These are phyloP conservation scores for Taphrina sp. DNA, from an alignment of 1,139 yeast genomes.

Conservation along the genomic window DNA sequence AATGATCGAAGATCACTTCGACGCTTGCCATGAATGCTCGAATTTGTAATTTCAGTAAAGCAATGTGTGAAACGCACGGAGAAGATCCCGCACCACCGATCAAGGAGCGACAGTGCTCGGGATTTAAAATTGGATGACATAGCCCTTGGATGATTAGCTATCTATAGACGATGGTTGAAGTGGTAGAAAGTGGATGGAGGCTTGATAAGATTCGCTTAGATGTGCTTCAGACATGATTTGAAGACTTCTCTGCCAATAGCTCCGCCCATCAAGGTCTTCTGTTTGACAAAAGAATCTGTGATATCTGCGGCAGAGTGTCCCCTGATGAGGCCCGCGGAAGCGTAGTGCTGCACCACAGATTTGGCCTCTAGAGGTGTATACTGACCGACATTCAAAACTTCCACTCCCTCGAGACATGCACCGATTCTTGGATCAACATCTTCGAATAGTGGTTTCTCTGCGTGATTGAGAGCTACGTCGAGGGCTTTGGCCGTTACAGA, in stretches of 20 bases:
- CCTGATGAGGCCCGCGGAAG: conserved; percentile 9
- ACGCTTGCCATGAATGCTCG: too few relatives aligned
- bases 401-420: not conserved
- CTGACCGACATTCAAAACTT: not conserved
- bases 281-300: conserved; percentile 8
- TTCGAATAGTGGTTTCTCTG: conserved; percentile 6
- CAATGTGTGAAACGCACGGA: too few relatives aligned
- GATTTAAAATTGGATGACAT: too few relatives aligned
- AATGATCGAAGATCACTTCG: too few relatives aligned
- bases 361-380: conserved; percentile 15
- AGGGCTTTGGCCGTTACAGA: conserved; percentile 9
- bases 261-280: conserved; percentile 8
- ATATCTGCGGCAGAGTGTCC: conserved; percentile 9
- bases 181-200: too few relatives aligned
- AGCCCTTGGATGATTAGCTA: too few relatives aligned
- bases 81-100: too few relatives aligned
- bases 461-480: conserved; percentile 17
- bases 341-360: conserved; percentile 18
- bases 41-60: too few relatives aligned
- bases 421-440: conserved; percentile 10
- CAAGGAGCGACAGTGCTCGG: too few relatives aligned
- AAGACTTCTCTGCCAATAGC: conserved; percentile 13
- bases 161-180: too few relatives aligned
- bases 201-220: not conserved
- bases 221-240: conserved; percentile 10